Percentiles rank a stretch among this genome's conserved stretches.
Evolutionary conservation across 352 stramenopile species (phyloP).

Genomic region (Albugo laibachii): DNA sequence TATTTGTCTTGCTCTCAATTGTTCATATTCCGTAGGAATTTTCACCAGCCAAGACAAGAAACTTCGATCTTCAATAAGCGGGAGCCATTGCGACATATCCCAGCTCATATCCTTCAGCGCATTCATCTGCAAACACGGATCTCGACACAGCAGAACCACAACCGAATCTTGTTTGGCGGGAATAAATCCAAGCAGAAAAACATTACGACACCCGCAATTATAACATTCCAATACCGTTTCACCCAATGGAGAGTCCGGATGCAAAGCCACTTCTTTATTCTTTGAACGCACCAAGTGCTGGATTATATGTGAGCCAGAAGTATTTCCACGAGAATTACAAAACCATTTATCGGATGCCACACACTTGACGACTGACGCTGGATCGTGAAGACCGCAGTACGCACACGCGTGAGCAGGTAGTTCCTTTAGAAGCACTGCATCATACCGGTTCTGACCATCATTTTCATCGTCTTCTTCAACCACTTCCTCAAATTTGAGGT

Average conservation of each 20-base stretch:
- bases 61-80: constrained; percentile 92
- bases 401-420: constrained; percentile 85
- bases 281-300: constrained; percentile 94
- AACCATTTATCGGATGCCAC: constrained; percentile 95
- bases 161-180: constrained; percentile 90
- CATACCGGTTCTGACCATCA: constrained; percentile 27
- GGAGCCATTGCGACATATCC: constrained; percentile 97
- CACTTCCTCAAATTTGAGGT: constrained; percentile 47
- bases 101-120: constrained; percentile 98
- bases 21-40: constrained; percentile 78
- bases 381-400: constrained; percentile 96
- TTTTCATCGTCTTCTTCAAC: constrained; percentile 27
- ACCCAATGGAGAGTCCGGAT: constrained; percentile 91
- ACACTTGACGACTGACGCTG: constrained; percentile 91
- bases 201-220: constrained; percentile 97
- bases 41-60: constrained; percentile 97
- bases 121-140: constrained; percentile 92
- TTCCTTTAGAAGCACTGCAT: constrained; percentile 14
- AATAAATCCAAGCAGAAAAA: constrained; percentile 98
- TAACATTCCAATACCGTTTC: constrained; percentile 99
- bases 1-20: constrained; percentile 87
- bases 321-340: constrained; percentile 93
- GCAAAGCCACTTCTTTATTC: constrained; percentile 78
- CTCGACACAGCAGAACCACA: constrained; percentile 94
- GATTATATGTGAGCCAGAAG: constrained; percentile 91